Evolutionary conservation across 805 yeast genomes (phyloP).

Genomic region (Pichia cephalocereana): DNA sequence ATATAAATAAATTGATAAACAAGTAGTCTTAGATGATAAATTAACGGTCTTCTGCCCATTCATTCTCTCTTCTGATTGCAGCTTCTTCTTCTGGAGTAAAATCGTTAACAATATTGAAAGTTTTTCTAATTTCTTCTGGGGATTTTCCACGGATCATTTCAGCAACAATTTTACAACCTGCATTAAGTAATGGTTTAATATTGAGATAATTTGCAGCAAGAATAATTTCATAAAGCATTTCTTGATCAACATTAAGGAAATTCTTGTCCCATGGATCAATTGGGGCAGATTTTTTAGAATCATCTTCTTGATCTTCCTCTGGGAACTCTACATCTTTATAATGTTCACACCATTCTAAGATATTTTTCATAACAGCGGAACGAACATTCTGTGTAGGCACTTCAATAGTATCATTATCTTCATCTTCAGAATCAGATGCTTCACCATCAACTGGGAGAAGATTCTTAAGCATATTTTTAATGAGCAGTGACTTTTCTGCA

Average conservation of each 20-base stretch:
- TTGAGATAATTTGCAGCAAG: slow-evolving; percentile 75
- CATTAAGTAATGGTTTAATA: slow-evolving; percentile 64
- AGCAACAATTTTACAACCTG: slow-evolving; percentile 76
- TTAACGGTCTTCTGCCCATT: slow-evolving; percentile 83
- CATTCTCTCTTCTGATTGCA: slow-evolving; percentile 78
- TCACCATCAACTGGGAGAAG: slow-evolving; percentile 31
- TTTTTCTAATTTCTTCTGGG: slow-evolving; percentile 72
- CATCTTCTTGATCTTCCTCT: slow-evolving; percentile 74
- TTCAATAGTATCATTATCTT: slow-evolving; percentile 39
- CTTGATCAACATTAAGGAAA: slow-evolving; percentile 88
- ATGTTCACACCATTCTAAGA: slow-evolving; percentile 95
- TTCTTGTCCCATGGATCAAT: slow-evolving; percentile 95
- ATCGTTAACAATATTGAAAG: slow-evolving; percentile 73
- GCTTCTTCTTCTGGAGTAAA: slow-evolving; percentile 85
- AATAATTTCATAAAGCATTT: slow-evolving; percentile 73
- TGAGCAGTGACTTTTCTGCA: slow-evolving; percentile 76
- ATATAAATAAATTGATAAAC: not conserved
- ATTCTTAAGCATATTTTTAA: slow-evolving; percentile 82
- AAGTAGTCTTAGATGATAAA: not conserved
- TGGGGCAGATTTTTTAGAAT: slow-evolving; percentile 79
- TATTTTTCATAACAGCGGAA: slow-evolving; percentile 77
- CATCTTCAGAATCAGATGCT: slow-evolving; percentile 25
- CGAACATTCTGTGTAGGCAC: slow-evolving; percentile 89
- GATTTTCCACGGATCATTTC: slow-evolving; percentile 76
- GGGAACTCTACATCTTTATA: slow-evolving; percentile 75